Conservation (phyloP, 176 grass and related monocot genomes). For the Alopecurus myosuroides region DNA sequence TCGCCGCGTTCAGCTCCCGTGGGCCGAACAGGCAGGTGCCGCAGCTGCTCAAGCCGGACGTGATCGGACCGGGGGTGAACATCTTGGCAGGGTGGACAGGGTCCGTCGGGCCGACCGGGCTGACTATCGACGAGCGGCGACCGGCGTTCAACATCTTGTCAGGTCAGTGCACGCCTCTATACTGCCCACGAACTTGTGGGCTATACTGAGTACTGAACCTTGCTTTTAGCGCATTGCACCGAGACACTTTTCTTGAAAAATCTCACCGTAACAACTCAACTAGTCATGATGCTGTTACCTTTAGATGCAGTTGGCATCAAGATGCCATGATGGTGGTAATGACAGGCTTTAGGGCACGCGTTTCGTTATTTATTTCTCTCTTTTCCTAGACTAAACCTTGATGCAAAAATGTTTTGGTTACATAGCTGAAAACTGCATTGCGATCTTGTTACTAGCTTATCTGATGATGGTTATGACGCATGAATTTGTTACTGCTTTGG, state of each 20-base stretch:
- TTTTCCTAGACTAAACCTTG: neutral
- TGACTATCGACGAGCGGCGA: too few relatives aligned
- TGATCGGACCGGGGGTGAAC: too few relatives aligned
- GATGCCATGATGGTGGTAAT: conserved; percentile 5
- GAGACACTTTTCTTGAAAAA: neutral
- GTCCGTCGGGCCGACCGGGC: too few relatives aligned
- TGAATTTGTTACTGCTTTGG: neutral
- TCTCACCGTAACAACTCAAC: neutral
- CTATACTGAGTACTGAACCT: neutral
- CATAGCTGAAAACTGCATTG: neutral
- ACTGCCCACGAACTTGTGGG: neutral
- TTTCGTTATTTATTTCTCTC: neutral
- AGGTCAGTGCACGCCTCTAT: conserved; percentile 41
- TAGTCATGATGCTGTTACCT: conserved; percentile 14
- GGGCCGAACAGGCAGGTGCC: conserved; percentile 65
- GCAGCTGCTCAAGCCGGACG: conserved; percentile 80
- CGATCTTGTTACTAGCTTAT: neutral
- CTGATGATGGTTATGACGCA: neutral
- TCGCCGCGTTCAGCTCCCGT: conserved; percentile 88
- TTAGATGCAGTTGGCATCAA: conserved; percentile 7
- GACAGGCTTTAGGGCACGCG: neutral
- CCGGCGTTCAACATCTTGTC: conserved; percentile 72
- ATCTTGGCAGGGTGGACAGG: too few relatives aligned
- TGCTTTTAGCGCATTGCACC: neutral
- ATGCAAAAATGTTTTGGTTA: neutral